Evolutionary conservation across 2,329 filamentous ascomycete genomes (phyloP).

Genomic region (Colletotrichum limetticola): DNA sequence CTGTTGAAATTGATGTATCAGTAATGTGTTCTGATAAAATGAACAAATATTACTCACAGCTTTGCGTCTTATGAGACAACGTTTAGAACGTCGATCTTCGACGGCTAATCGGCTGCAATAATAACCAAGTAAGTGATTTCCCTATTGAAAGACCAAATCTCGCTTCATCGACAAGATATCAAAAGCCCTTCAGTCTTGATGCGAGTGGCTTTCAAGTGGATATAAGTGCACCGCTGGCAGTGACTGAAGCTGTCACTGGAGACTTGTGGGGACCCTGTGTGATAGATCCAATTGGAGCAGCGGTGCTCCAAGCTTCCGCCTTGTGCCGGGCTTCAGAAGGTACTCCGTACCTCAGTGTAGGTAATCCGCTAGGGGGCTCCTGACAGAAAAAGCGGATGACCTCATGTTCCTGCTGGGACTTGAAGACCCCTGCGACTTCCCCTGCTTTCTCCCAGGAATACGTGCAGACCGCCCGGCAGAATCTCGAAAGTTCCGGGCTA

Average conservation of each 20-base stretch:
- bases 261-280: conserved; percentile 9
- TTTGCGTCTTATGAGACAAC: not conserved
- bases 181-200: not conserved
- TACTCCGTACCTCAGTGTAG: not conserved
- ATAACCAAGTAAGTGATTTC: not conserved
- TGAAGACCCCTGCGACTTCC: conserved; percentile 21
- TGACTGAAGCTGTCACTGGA: not conserved
- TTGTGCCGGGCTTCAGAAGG: too few relatives aligned
- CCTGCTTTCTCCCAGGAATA: conserved; percentile 6
- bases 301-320: too few relatives aligned
- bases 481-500: conserved; percentile 39
- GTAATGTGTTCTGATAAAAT: conserved; percentile 11
- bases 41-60: not conserved
- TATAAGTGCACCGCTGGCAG: conserved; percentile 5
- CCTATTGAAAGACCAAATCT: not conserved
- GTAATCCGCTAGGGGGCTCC: conserved; percentile 8
- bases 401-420: conserved; percentile 25
- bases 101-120: too few relatives aligned
- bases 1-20: not conserved
- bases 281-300: too few relatives aligned
- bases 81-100: too few relatives aligned
- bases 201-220: not conserved
- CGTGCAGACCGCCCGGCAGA: conserved; percentile 48
- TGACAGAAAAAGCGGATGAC: conserved; percentile 17
- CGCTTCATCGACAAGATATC: not conserved